These are phyloP conservation scores for Trichomonas vaginalis DNA, from an alignment of 208 protist genomes.

Conservation along the genomic window DNA sequence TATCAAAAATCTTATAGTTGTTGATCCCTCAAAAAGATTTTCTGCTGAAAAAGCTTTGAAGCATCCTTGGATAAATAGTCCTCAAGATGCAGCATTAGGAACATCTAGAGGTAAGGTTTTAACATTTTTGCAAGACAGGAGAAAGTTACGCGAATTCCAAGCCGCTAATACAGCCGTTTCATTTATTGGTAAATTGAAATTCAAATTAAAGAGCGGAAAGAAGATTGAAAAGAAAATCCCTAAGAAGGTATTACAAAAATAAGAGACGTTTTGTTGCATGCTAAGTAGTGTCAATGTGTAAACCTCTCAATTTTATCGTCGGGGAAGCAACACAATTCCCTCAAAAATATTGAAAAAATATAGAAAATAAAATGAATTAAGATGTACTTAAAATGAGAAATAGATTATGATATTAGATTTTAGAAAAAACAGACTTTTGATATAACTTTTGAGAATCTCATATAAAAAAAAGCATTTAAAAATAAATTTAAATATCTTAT, in stretches of 20 bases:
- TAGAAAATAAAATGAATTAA: no score
- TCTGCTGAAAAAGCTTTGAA: not conserved
- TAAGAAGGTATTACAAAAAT: not conserved
- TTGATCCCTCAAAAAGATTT: conserved; percentile 2
- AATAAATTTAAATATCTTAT: no score
- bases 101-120: not conserved
- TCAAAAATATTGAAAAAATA: no score
- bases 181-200: not conserved
- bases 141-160: not conserved
- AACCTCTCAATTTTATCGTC: no score
- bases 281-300: no score
- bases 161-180: not conserved
- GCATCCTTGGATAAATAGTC: not conserved
- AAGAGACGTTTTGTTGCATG: no score
- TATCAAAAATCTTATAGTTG: not conserved
- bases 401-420: no score
- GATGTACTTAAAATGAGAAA: no score
- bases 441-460: no score
- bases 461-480: no score
- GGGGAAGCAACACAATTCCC: no score
- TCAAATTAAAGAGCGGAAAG: not conserved
- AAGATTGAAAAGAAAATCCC: not conserved
- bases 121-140: not conserved
- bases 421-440: no score
- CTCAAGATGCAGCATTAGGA: not conserved